Base-by-base conservation (phyloP, 495 filamentous ascomycete genomes). In the Penicillium herquei region DNA sequence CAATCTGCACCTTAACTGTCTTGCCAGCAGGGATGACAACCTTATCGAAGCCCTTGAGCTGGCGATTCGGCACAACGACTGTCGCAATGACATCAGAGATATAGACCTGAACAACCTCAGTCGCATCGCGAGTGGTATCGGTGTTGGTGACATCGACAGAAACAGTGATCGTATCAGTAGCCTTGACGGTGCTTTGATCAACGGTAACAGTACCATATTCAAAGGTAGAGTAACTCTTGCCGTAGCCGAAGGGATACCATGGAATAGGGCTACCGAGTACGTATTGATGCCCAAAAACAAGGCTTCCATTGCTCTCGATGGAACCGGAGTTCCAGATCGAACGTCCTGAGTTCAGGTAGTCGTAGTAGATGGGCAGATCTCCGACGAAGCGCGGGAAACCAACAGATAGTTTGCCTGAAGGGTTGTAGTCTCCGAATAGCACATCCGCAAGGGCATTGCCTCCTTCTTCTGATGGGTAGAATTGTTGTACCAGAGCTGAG, bases 311-410 rank as follows among this genome's bases (percentile, higher is more conserved):
- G 39, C 71, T 68, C 3, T 73, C 66, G 0, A 58, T 49, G 34
- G 2, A 37, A 0, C 87, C 85, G 0, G 80, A 73, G 47, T 81
- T 76, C 1, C 75, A 70, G 16, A 68, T 71, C 1, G 64, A 62
- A 10, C 87, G 79, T n/a, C 78, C 84, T 0, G 83, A 85, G 68
- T 88, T 89, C 16, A 84, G 70, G 66, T 87, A 86, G 58, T 89
- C 86, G 65, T 89, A 89, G 70, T 83, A 87, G 49, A 87, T 75
- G 0, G 87, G 87, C 3, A 84, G 73, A 7, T 82, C 82, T 37
- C 86, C 87, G 39, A 89, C 79, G 47, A 79, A 82, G 44, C 77
- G 76, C 1, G 87, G 87, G 69, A 88, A 89, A 31, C 78, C 84
- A 41, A 89, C 74, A 3, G 84, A 82, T 3, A 90, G 80, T 39